Evolutionary conservation across 805 yeast genomes (phyloP).

Genomic region (Metschnikowia lachancei): DNA sequence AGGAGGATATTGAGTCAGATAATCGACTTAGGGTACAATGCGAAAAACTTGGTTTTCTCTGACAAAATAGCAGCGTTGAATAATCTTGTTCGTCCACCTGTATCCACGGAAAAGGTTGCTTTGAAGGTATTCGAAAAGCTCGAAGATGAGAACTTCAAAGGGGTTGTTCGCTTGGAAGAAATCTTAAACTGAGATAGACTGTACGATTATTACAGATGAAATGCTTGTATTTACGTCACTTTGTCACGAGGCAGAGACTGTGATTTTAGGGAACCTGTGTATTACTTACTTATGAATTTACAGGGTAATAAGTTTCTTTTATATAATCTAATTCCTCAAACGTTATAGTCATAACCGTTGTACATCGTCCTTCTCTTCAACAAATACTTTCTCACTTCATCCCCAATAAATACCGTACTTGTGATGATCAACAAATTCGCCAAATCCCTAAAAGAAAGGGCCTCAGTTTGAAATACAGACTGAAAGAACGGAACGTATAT

Average conservation of each 20-base stretch:
- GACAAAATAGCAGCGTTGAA: constrained; percentile 26
- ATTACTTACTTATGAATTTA: background rate
- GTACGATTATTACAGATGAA: background rate
- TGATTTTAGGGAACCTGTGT: no score
- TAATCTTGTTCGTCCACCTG: constrained; percentile 55
- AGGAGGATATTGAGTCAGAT: constrained; percentile 43
- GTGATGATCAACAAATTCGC: constrained; percentile 59
- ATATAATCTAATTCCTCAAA: constrained; percentile 6
- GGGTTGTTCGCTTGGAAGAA: constrained; percentile 59
- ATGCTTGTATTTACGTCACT: background rate
- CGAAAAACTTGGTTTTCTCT: constrained; percentile 44
- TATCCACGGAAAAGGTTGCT: constrained; percentile 70
- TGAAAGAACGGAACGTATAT: constrained; percentile 93
- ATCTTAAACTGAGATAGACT: constrained; percentile 2
- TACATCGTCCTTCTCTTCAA: constrained; percentile 23
- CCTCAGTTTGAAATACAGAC: constrained; percentile 90
- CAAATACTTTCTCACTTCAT: constrained; percentile 69
- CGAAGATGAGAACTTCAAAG: constrained; percentile 48
- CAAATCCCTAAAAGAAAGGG: constrained; percentile 70
- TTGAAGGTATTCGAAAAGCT: constrained; percentile 53
- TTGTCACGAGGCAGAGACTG: background rate
- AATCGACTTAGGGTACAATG: constrained; percentile 41
- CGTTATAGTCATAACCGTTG: constrained; percentile 16
- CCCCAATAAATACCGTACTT: constrained; percentile 80
- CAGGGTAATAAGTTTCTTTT: background rate